Base-by-base conservation (phyloP, 2,329 filamentous ascomycete genomes). In the Sporothrix inflata region DNA sequence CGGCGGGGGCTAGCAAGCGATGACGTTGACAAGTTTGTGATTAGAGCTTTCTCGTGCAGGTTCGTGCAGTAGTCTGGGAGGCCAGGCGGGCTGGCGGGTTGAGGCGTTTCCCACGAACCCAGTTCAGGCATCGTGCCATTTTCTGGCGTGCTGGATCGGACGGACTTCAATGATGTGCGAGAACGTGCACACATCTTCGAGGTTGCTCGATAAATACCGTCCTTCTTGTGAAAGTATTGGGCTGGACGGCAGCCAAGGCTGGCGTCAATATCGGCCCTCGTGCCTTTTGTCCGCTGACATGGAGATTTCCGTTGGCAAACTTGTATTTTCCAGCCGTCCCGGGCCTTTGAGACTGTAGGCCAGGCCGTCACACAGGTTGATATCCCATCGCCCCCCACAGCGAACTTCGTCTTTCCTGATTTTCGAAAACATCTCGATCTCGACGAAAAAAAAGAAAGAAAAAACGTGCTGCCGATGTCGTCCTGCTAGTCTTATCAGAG, bases 251-350 rank as follows among this genome's bases (percentile, higher is more conserved):
- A 47, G 21, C 21, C 65, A 47, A 12, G 45, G 65, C 19, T 68
- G 65, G 19, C 42, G n/a, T 49, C 63, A 34, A 67, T 24, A 38
- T 51, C 8, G 19, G 7, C 16, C 19, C 11, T 67, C 16, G 19
- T 4, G 30, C 65, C 65, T 27, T 68, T 68, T 27, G 47, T 19
- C 47, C 45, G 65, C 30, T 16, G 38, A 47, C n/a, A 24, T 68
- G 45, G 49, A 49, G 40, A 30, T 66, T 21, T 38, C 34, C 47
- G 16, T 24, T 49, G 19, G 34, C 42, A 47, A 67, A 27, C 16
- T 12, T 67, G 61, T 34, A 19, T 65, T 51, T 63, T 66, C 40
- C 70, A 71, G 70, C 70, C 70, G 70, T 71, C 60, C 70, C 70
- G 60, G 47, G 16, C 38, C 8, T 60, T 19, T 51, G 49, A 47